These are phyloP conservation scores for Lyophyllum atratum DNA, from an alignment of 768 basidiomycete genomes.

Conservation along the genomic window DNA sequence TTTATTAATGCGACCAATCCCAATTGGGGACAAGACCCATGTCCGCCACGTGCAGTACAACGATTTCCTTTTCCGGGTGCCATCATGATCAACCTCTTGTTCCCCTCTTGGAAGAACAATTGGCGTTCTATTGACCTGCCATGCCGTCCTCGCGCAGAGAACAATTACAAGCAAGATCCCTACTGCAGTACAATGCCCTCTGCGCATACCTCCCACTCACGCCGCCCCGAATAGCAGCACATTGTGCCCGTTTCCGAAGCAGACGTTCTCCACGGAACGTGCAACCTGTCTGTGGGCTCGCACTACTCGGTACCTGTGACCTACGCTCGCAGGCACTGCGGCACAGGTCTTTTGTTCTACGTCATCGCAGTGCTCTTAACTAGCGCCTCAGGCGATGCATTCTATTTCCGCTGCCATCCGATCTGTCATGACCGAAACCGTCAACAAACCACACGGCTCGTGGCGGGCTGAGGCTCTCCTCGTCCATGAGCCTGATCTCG, in stretches of 20 bases:
- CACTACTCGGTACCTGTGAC: neutral
- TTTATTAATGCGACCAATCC: constrained; percentile 19
- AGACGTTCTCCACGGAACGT: neutral
- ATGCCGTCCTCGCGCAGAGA: neutral
- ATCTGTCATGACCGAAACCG: neutral
- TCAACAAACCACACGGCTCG: neutral
- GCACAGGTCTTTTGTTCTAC: neutral
- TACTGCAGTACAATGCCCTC: constrained; percentile 8
- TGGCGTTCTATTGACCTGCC: neutral
- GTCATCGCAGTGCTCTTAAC: neutral
- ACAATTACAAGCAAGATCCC: constrained; percentile 12
- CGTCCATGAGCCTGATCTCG: constrained; percentile 11
- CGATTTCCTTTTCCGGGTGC: constrained; percentile 27
- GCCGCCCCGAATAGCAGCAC: neutral
- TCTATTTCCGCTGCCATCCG: neutral
- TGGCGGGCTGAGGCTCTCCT: neutral
- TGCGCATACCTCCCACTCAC: neutral
- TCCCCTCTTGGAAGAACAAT: constrained; percentile 15
- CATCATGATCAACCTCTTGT: constrained; percentile 22
- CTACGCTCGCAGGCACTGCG: neutral
- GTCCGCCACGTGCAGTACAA: constrained; percentile 32
- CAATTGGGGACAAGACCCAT: constrained; percentile 28
- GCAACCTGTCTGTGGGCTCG: neutral
- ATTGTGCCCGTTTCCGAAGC: neutral
- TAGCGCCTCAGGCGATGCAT: neutral